Conservation (phyloP, 2,329 filamentous ascomycete species). For the Aspergillus sp. region DNA sequence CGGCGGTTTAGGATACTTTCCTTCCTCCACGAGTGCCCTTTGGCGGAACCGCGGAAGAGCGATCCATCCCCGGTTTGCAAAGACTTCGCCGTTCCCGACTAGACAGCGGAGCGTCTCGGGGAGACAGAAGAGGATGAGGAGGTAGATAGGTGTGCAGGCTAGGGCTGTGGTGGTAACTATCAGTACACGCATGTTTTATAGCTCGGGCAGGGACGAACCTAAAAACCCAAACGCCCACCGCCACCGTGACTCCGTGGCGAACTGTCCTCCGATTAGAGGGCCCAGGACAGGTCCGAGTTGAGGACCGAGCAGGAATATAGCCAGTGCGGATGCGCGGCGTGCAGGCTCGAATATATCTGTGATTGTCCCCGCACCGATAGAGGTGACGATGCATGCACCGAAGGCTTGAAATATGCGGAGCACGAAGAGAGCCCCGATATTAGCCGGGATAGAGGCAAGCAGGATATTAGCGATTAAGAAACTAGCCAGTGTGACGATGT, state of each 20-base stretch:
- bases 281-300: conserved; percentile 48
- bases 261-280: conserved; percentile 44
- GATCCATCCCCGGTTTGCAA: conserved; percentile 10
- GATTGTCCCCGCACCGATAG: conserved; percentile 46
- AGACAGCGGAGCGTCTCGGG: conserved; percentile 49
- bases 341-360: conserved; percentile 40
- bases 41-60: conserved; percentile 20
- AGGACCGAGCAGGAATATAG: conserved; percentile 46
- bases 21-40: conserved; percentile 23
- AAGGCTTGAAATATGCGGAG: conserved; percentile 46
- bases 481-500: conserved; percentile 41
- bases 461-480: conserved; percentile 43
- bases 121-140: conserved; percentile 40
- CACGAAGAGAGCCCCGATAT: conserved; percentile 40
- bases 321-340: conserved; percentile 41
- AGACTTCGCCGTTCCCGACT: conserved; percentile 43
- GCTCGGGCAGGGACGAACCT: conserved; percentile 11
- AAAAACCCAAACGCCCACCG: conserved; percentile 49
- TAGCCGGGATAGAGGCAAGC: conserved; percentile 40
- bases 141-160: conserved; percentile 23
- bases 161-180: conserved; percentile 17
- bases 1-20: conserved; percentile 24
- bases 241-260: conserved; percentile 39
- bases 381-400: conserved; percentile 45
- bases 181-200: too few species aligned